Base-by-base conservation (phyloP, 768 basidiomycete species). In the Myochromella boudieri region DNA sequence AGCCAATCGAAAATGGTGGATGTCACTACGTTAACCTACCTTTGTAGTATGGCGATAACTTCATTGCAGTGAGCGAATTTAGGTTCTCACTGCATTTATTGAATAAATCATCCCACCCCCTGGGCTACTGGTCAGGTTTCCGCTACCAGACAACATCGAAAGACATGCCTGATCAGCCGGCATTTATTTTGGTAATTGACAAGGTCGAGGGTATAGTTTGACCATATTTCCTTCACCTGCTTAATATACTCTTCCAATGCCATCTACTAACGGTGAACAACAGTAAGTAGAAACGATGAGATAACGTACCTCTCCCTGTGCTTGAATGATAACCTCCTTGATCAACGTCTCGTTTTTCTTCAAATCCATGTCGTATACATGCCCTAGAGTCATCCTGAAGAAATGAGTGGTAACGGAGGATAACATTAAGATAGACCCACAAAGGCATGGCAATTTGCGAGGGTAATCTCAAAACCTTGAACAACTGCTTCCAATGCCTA, bases 161-260 rank as follows among this genome's bases (percentile, higher is more conserved):
- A 53, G 40, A 49, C 74, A 25, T 57, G 90, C 85, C 84, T 80
- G 54, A 99, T 98, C 20, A 99, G 78, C 41, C 97, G 87, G 58
- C 95, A 98, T 65, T 95, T 99, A 66, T 93, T 98, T 74, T 98
- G 97, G 62, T 98, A 99, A 63, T 97, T 95, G 57, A 97, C 91
- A 36, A 99, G 75, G 57, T 98, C 97, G 41, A 99, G 76, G 1
- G 93, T 91, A 62, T 97, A 98, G 59, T 80, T 93, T 1, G 91
- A 88, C 97, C 97, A 99, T 1, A 80, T 90, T 68, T 98, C 97
- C 65, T 93, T 93, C 61, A 99, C 97, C 68, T 95, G 90, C 48
- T 88, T 87, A 64, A 97, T 87, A 64, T 94, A 97, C 62, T 95
- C 93, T 64, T 97, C 94, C 20, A 95, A 77, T 11, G 92, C 92